These are phyloP conservation scores for Pisolithus microcarpus DNA, from an alignment of 768 basidiomycete genomes.

Conservation along the genomic window DNA sequence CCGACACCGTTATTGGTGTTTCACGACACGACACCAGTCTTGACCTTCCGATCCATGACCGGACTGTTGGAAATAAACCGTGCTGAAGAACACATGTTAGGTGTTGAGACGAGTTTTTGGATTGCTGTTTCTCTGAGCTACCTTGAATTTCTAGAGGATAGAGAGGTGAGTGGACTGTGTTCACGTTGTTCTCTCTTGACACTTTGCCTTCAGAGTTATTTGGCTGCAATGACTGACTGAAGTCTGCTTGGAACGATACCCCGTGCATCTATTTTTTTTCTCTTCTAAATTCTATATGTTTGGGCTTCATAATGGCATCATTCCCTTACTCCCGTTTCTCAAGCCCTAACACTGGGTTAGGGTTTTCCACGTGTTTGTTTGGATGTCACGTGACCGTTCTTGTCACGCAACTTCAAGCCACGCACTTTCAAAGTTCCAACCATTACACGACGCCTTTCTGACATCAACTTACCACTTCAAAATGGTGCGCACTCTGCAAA, in stretches of 20 bases:
- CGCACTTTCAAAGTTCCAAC: conserved; percentile 20
- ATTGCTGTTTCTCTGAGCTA: conserved; percentile 68
- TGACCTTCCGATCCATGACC: conserved; percentile 48
- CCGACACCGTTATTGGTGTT: conserved; percentile 54
- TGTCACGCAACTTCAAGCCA: conserved; percentile 23
- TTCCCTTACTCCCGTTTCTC: conserved; percentile 2
- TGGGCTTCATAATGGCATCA: too few species aligned
- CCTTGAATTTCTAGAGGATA: conserved; percentile 67
- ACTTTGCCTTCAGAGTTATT: conserved; percentile 40
- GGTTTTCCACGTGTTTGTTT: not conserved
- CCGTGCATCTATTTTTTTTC: not conserved
- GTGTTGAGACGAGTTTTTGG: conserved; percentile 75
- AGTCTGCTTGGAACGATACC: conserved; percentile 2
- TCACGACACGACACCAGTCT: conserved; percentile 64
- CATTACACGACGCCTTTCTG: conserved; percentile 6
- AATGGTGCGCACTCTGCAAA: conserved; percentile 17
- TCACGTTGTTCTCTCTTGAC: conserved; percentile 2
- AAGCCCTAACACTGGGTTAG: conserved; percentile 10
- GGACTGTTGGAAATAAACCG: conserved; percentile 61
- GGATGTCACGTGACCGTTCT: not conserved
- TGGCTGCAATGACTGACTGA: conserved; percentile 45
- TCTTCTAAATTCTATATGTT: conserved; percentile 1
- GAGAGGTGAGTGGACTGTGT: conserved; percentile 50
- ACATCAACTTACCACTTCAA: conserved; percentile 2
- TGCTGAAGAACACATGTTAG: conserved; percentile 47